A percentile compares a stretch with the other conserved stretches of the same genome.
Conservation (phyloP, 805 yeast genomes). For the Pichia kluyveri region DNA sequence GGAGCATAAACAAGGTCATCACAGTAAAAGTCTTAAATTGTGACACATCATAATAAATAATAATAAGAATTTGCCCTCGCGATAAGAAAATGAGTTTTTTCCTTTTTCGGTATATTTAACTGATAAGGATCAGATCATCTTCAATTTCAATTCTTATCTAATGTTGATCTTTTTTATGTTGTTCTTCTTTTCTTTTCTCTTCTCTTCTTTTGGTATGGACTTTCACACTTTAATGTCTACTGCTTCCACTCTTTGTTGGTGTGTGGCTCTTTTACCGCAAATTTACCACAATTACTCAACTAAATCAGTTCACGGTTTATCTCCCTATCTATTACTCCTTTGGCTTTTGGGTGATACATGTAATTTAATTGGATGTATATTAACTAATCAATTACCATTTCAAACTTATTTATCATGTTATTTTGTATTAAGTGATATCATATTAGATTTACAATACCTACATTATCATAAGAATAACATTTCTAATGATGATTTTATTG, state of each 20-base stretch:
- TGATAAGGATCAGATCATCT: too few species aligned
- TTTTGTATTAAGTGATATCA: conserved; percentile 61
- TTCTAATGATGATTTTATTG: too few species aligned
- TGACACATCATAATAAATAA: too few species aligned
- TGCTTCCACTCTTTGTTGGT: conserved; percentile 26
- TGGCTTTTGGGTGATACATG: conserved; percentile 28
- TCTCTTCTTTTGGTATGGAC: not conserved
- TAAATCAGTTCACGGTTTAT: conserved; percentile 26
- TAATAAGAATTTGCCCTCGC: not conserved
- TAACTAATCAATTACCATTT: conserved; percentile 74
- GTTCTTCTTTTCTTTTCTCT: not conserved
- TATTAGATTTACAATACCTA: conserved; percentile 62
- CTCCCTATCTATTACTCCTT: conserved; percentile 22
- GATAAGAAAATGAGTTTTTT: not conserved
- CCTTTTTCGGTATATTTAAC: too few species aligned
- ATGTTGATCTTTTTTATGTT: not conserved
- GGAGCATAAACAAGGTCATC: too few species aligned
- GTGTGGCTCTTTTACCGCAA: conserved; percentile 30
- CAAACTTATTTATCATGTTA: conserved; percentile 67
- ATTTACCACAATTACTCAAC: conserved; percentile 24
- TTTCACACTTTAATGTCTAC: not conserved
- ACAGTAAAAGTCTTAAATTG: too few species aligned
- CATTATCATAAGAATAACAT: conserved; percentile 34
- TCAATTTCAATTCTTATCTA: too few species aligned
- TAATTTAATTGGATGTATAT: conserved; percentile 53